phyloP scores from a whole-genome alignment of 805 yeast species.

The Kluyveromyces starmeri region DNA sequence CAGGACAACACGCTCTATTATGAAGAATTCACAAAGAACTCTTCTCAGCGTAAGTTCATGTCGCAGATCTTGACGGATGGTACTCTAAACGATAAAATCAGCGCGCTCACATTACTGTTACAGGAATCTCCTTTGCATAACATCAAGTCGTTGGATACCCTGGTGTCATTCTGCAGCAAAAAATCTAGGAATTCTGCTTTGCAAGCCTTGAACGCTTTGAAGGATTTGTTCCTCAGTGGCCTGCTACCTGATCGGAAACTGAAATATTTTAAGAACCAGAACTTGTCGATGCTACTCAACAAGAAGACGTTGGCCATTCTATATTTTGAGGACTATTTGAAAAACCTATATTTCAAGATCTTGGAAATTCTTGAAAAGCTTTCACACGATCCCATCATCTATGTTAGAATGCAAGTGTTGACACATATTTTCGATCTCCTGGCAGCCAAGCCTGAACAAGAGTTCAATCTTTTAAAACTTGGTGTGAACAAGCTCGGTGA shows the following conservation, averaged over 20 bases:
- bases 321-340: slow-evolving; percentile 86
- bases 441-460: slow-evolving; percentile 90
- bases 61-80: slow-evolving; percentile 83
- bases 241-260: slow-evolving; percentile 81
- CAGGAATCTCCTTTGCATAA: slow-evolving; percentile 96
- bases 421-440: slow-evolving; percentile 72
- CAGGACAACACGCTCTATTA: slow-evolving; percentile 63
- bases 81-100: slow-evolving; percentile 90
- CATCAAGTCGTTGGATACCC: slow-evolving; percentile 69
- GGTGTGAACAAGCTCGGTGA: slow-evolving; percentile 96
- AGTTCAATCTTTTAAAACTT: slow-evolving; percentile 75
- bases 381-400: slow-evolving; percentile 85
- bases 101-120: slow-evolving; percentile 83
- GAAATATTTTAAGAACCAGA: slow-evolving; percentile 68
- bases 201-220: slow-evolving; percentile 81
- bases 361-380: slow-evolving; percentile 68
- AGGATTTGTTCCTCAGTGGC: slow-evolving; percentile 80
- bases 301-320: slow-evolving; percentile 57
- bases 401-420: slow-evolving; percentile 72
- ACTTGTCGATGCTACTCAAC: slow-evolving; percentile 36
- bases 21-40: slow-evolving; percentile 63
- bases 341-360: slow-evolving; percentile 64
- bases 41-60: slow-evolving; percentile 80
- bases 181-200: slow-evolving; percentile 89
- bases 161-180: slow-evolving; percentile 73